Evolutionary conservation across 345 rosid genomes (phyloP).

Genomic region (Citrus cavaleriei): DNA sequence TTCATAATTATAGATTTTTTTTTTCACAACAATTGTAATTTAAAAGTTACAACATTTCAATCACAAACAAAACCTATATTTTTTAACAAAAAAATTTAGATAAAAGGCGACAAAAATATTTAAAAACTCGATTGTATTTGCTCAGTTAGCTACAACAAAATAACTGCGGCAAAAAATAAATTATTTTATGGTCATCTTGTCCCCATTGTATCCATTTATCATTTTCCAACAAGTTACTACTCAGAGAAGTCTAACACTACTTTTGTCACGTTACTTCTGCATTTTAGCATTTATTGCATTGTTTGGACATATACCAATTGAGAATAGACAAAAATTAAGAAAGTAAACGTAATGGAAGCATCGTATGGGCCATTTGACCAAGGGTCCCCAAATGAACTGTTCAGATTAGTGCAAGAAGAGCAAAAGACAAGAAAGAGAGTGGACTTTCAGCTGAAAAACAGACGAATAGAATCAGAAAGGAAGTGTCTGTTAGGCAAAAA

Average conservation of each 20-base stretch:
- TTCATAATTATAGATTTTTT: no score
- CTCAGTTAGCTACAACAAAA: no score
- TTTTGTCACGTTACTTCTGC: not conserved
- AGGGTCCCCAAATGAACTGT: constrained; percentile 24
- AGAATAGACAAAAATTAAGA: not conserved
- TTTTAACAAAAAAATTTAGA: no score
- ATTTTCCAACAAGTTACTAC: no score
- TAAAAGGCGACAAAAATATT: no score
- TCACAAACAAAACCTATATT: no score
- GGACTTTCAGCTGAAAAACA: constrained; percentile 36
- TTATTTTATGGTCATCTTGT: no score
- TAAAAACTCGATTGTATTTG: no score
- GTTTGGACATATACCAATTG: not conserved
- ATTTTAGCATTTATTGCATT: no score
- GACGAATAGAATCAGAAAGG: constrained; percentile 36
- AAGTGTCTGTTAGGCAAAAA: constrained; percentile 24
- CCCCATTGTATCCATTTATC: no score
- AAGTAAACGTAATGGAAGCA: not conserved
- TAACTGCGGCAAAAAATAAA: no score
- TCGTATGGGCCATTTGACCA: not conserved
- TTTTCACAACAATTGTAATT: no score
- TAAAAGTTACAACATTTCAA: rapidly evolving
- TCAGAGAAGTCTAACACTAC: not conserved
- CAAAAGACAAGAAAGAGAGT: constrained; percentile 30
- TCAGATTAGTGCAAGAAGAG: not conserved